These are phyloP conservation scores for Polysphondylium violaceum DNA, from an alignment of 78 protist species.

Conservation along the genomic window DNA sequence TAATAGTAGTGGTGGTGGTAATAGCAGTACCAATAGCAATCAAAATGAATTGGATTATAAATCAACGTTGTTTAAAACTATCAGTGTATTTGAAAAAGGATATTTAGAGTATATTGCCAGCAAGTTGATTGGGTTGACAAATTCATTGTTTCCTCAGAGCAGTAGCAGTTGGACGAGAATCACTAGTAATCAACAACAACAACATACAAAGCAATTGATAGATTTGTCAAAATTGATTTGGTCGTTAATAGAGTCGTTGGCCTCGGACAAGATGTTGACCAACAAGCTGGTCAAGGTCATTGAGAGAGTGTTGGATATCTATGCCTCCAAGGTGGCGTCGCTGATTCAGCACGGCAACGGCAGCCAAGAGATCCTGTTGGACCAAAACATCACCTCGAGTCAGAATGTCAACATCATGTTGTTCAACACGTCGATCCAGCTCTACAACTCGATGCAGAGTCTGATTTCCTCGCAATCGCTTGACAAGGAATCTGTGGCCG, in stretches of 20 bases:
- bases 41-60: background rate
- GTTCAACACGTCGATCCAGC: constrained; percentile 44
- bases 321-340: constrained; percentile 31
- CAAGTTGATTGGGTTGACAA: constrained; percentile 8
- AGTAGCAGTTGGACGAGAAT: constrained; percentile 10
- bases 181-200: background rate
- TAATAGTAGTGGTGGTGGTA: background rate
- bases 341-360: background rate
- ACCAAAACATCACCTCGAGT: constrained; percentile 8
- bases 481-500: background rate
- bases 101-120: constrained; percentile 27
- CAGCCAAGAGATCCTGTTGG: background rate
- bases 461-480: constrained; percentile 11
- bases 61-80: constrained; percentile 22
- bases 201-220: constrained; percentile 37
- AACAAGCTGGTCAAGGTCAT: constrained; percentile 14
- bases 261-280: background rate
- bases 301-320: constrained; percentile 13
- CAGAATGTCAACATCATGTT: constrained; percentile 1
- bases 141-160: constrained; percentile 41
- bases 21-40: background rate
- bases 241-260: constrained; percentile 38
- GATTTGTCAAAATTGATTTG: constrained; percentile 55
- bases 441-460: constrained; percentile 24
- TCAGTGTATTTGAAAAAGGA: constrained; percentile 48